phyloP scores from a whole-genome alignment of 176 grass and related monocot species.

The Phoenix dactylifera region DNA sequence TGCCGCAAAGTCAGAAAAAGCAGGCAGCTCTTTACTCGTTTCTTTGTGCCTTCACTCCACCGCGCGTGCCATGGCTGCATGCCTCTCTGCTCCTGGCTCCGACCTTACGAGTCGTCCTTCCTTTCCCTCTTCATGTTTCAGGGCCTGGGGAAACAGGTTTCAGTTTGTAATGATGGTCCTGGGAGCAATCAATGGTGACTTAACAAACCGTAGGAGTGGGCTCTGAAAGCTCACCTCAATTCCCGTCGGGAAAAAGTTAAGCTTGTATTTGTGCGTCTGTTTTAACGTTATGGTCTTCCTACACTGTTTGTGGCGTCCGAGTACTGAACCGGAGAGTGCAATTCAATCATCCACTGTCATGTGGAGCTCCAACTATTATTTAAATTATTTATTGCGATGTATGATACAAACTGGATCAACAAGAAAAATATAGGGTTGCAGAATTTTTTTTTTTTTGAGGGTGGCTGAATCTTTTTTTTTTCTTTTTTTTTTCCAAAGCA shows the following conservation, averaged over 20 bases:
- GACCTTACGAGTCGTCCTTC: background rate
- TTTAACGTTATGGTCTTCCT: too few species aligned
- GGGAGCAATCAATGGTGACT: constrained; percentile 23
- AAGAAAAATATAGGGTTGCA: too few species aligned
- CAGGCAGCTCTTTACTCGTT: background rate
- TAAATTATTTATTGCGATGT: too few species aligned
- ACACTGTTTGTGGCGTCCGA: too few species aligned
- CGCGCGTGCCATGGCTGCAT: background rate
- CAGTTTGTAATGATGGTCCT: constrained; percentile 23
- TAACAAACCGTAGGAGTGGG: background rate
- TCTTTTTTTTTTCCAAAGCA: too few species aligned
- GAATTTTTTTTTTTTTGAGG: too few species aligned
- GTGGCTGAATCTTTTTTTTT: too few species aligned
- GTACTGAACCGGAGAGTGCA: too few species aligned
- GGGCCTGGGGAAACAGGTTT: background rate
- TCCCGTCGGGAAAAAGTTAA: background rate
- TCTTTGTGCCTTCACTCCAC: background rate
- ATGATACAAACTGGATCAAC: too few species aligned
- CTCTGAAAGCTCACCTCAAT: background rate
- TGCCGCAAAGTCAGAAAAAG: too few species aligned
- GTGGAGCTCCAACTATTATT: too few species aligned
- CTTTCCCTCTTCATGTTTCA: background rate
- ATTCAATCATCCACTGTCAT: too few species aligned
- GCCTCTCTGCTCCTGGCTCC: background rate
- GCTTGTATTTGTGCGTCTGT: background rate